Percentiles rank a stretch among this genome's conserved stretches.
These are phyloP conservation scores for Talaromyces funiculosus DNA, from an alignment of 2,329 filamentous ascomycete species.

Conservation along the genomic window DNA sequence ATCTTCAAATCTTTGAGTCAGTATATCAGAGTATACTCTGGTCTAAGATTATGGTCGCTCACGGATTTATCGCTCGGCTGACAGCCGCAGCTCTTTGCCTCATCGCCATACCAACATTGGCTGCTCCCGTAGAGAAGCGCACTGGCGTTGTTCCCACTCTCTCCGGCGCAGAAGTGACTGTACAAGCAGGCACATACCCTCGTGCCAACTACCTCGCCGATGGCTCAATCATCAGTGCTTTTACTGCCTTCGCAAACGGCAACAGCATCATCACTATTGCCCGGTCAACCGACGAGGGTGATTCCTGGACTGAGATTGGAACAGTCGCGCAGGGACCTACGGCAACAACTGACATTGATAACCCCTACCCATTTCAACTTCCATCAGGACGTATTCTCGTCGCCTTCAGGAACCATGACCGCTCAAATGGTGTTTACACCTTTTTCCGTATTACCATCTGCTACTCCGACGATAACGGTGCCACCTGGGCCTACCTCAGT, in stretches of 20 bases:
- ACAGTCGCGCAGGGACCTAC: neutral
- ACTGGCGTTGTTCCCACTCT: neutral
- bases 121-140: neutral
- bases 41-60: constrained; percentile 7
- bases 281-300: constrained; percentile 6
- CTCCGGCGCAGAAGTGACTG: neutral
- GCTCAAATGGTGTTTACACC: neutral
- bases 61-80: constrained; percentile 5
- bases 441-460: constrained; percentile 13
- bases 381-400: constrained; percentile 8
- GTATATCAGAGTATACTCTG: neutral
- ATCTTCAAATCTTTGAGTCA: neutral
- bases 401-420: constrained; percentile 10
- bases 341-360: constrained; percentile 7
- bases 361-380: constrained; percentile 9
- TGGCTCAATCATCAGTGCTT: constrained; percentile 1
- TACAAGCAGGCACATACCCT: constrained; percentile 7
- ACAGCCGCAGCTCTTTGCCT: constrained; percentile 5
- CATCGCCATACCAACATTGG: neutral
- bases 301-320: constrained; percentile 2
- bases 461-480: constrained; percentile 12
- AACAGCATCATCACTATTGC: constrained; percentile 3
- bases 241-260: neutral
- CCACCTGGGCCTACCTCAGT: constrained; percentile 9
- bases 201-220: constrained; percentile 7